Evolutionary conservation across 768 basidiomycete species (phyloP), one percentile per base, ranked within the genome.

Genomic region (Lentinula guzmanii): DNA sequence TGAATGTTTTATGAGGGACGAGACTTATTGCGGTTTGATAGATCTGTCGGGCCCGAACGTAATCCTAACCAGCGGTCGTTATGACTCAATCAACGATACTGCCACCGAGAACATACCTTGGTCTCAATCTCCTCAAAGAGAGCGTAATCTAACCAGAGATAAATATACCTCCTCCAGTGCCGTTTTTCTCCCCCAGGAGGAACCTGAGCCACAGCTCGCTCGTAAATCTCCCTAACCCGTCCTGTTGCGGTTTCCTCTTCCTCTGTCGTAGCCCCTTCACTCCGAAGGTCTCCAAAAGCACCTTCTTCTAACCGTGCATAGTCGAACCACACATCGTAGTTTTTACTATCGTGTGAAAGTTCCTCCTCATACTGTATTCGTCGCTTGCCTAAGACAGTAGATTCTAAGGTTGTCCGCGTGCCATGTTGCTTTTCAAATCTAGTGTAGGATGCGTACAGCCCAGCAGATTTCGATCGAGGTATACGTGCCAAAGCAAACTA

Each of bases 341-440:
- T 98, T 46, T 89, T 86, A 0, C 93, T 88, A 65, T 98, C 94
- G 61, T 96, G 90, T 9, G 86, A 72, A 2, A 98, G 75, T 74
- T 99, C 97, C 65, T 99, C 97, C 70, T 99, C 97, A 69, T 99
- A 98, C 68, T 98, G 95, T 61, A 99, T 98, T 42, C 97, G 84
- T n/a, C 97, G 87, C 72, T 98, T 99, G 35, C 95, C 95, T 0
- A 98, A 82, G 0, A 99, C 96, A 6, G 97, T 99, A 43, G 86
- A 83, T 72, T 98, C 96, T 28, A 99, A 85, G 0, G 93, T 88
- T 4, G 85, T 82, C 5, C 93, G 86, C 8, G 90, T 88, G 11
- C 97, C 97, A 66, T 95, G 93, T 69, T 98, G 97, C 72, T 99
- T 99, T 77, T 98, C 97, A 64, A 99, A 98, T 70, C 91, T 93